Percentiles rank a stretch among this genome's conserved stretches.
Evolutionary conservation across 176 grass and related monocot genomes (phyloP).

Genomic region (Sorghum bicolor): Sorghum_bicolor_NCBIv3 NC_012873.2:62064501-62065000

Average conservation of each 20-base stretch:
- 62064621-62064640: conserved; percentile 86
- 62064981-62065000: conserved; percentile 78
- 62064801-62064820: conserved; percentile 77
- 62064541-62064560: background rate
- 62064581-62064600: background rate
- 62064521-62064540: background rate
- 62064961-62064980: conserved; percentile 78
- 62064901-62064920: background rate
- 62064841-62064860: conserved; percentile 82
- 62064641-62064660: conserved; percentile 60
- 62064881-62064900: background rate
- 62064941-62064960: conserved; percentile 53
- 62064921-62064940: background rate
- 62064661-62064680: conserved; percentile 77
- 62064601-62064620: conserved; percentile 51
- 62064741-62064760: conserved; percentile 72
- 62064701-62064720: conserved; percentile 97
- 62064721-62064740: conserved; percentile 98
- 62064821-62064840: conserved; percentile 73
- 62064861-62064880: conserved; percentile 29
- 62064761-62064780: conserved; percentile 74
- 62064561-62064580: background rate
- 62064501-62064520: background rate
- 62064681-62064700: conserved; percentile 83
- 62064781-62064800: conserved; percentile 78